Evolutionary conservation across 148 eudicot species (phyloP).

Genomic region (Cornus controversa): DNA sequence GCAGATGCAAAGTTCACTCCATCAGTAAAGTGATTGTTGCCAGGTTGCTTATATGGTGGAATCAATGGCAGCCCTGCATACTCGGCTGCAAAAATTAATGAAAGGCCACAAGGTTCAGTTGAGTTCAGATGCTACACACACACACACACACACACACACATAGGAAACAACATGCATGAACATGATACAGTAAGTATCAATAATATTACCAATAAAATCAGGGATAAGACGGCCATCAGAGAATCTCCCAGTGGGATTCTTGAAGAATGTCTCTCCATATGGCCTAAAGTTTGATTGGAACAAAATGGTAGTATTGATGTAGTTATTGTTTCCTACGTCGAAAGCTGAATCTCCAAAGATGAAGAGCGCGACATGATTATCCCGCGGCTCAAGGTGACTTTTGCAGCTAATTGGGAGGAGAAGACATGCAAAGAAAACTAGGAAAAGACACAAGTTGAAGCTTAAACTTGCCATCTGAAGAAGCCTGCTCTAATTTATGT

Average conservation of each 20-base stretch:
- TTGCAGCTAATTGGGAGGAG: constrained; percentile 19
- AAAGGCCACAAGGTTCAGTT: background rate
- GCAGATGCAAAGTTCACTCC: constrained; percentile 74
- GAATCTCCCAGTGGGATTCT: constrained; percentile 56
- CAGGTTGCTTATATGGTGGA: constrained; percentile 48
- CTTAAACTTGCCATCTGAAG: constrained; percentile 2
- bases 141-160: too few relatives aligned
- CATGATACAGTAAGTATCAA: too few relatives aligned
- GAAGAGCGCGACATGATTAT: constrained; percentile 32
- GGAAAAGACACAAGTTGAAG: constrained; percentile 6
- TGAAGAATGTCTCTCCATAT: constrained; percentile 54
- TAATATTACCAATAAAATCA: constrained; percentile 54
- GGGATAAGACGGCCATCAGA: constrained; percentile 64
- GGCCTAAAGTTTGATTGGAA: constrained; percentile 60
- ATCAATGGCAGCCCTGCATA: constrained; percentile 52
- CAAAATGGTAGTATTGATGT: constrained; percentile 51
- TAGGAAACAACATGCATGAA: too few relatives aligned
- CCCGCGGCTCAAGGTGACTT: background rate
- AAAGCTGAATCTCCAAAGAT: constrained; percentile 65
- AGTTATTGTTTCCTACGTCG: constrained; percentile 69
- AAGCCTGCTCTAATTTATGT: background rate
- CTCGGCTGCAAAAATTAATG: constrained; percentile 37
- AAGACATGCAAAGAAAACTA: constrained; percentile 13
- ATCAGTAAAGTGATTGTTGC: constrained; percentile 17
- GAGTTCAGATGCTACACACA: background rate